Base-by-base conservation (phyloP, 23 red algal genomes). In the Gracilariopsis chorda region DNA sequence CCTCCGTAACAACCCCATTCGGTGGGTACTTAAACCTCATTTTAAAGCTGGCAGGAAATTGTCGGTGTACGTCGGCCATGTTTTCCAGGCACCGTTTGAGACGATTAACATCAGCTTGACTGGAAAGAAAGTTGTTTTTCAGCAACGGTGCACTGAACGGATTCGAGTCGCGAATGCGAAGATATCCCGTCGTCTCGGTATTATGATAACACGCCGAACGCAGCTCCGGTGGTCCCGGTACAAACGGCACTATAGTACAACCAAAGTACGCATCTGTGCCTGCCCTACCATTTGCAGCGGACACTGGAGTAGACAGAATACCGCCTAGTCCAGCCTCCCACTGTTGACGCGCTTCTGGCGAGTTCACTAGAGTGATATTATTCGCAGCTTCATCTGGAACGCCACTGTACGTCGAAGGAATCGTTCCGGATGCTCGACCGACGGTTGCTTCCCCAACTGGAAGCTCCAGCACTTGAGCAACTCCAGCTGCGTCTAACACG, bases 381-480 rank as follows among this genome's bases (percentile, higher is more conserved):
- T 87, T 87, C 20, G 52, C 65, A 46, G 51, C 32, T 41, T 62
- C 79, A 27, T 65, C 58, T 2, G 53, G 79, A 30, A 64, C 79
- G 7, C 79, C 79, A 0, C 11, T 49, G 55, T 83, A 83, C 24
- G 42, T 48, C 0, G 78, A 60, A 64, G 49, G 56, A 32, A 82
- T 64, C 24, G 49, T 48, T 11, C 52, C 78, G 23, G 42, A 53
- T n/a, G 78, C 56, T 1, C 78, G 49, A 46, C 67, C 42, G 67
- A 73, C 47, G 7, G 67, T 73, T 45, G 67, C 67, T 42, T 63
- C 45, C 21, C 91, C 91, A 6, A 94, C 91, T 3, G 80, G 80
- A 14, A 94, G 83, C 34, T 89, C 70, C 10, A 89, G 43, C 44
- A 62, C 19, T 32, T 78, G 37, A 7, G 79, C 48, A 55, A 96